Evolutionary conservation across 345 rosid species (phyloP).

Genomic region (Euphorbia pulcherrima): DNA sequence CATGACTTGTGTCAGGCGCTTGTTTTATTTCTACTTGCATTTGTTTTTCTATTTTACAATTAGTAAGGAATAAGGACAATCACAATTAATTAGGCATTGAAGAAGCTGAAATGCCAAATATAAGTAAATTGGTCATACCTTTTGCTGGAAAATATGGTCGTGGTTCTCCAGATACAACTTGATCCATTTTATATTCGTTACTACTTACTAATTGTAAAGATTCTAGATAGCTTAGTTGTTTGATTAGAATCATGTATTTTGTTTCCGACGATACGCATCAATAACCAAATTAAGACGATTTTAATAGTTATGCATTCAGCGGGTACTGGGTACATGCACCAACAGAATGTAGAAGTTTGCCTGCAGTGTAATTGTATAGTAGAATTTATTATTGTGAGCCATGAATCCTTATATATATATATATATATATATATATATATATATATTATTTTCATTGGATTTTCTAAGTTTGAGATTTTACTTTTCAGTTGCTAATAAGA

Average conservation of each 20-base stretch:
- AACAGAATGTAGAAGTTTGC: slow-evolving; percentile 17
- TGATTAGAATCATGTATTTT: slow-evolving; percentile 3
- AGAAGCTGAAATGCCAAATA: neutral
- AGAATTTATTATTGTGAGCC: neutral
- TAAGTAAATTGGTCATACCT: slow-evolving; percentile 7
- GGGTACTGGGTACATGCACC: slow-evolving; percentile 23
- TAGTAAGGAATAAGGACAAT: neutral
- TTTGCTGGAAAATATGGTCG: neutral
- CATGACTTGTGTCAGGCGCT: no score
- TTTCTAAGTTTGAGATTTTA: slow-evolving; percentile 18
- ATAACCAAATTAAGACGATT: slow-evolving; percentile 14
- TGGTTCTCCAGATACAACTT: neutral
- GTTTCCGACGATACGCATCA: neutral
- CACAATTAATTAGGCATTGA: neutral
- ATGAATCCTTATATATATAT: neutral
- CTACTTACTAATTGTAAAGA: neutral
- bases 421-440: no score
- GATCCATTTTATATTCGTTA: neutral
- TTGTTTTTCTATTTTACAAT: neutral
- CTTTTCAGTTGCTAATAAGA: slow-evolving; percentile 70
- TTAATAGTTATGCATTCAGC: slow-evolving; percentile 14
- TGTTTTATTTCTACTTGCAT: no score
- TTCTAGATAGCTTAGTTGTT: slow-evolving; percentile 1
- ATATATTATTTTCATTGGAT: neutral
- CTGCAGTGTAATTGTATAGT: slow-evolving; percentile 13